Percentiles rank a stretch among this genome's conserved stretches.
Evolutionary conservation across 139 green algal species (phyloP).

Genomic region (Protoeuglena noctilucae): DNA sequence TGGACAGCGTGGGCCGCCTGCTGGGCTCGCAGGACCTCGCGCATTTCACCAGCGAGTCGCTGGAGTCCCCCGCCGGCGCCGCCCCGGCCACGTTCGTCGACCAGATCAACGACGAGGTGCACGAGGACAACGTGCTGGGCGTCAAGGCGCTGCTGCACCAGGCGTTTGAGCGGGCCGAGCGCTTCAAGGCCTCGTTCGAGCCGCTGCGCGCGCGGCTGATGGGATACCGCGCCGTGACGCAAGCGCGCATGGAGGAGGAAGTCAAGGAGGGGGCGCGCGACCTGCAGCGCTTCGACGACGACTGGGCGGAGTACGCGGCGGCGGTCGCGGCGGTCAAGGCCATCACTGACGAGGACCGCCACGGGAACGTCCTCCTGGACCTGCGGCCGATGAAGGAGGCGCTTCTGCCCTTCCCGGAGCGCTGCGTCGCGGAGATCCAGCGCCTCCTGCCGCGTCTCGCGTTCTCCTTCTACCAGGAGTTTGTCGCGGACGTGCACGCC

Average conservation of each 20-base stretch:
- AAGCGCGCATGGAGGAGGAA: background rate
- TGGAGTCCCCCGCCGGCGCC: background rate
- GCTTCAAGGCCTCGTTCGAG: background rate
- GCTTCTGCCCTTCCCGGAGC: slow-evolving; percentile 24
- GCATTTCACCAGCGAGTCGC: slow-evolving; percentile 1
- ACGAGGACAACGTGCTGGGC: slow-evolving; percentile 4
- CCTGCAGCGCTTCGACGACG: slow-evolving; percentile 3
- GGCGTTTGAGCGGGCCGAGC: slow-evolving; percentile 11
- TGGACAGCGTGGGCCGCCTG: slow-evolving; percentile 5
- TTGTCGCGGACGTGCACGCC: slow-evolving; percentile 38
- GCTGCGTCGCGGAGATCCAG: slow-evolving; percentile 23
- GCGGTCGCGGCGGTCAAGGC: slow-evolving; percentile 15
- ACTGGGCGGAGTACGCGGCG: slow-evolving; percentile 12
- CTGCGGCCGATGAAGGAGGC: slow-evolving; percentile 19
- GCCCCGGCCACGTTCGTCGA: background rate
- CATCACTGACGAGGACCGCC: slow-evolving; percentile 9
- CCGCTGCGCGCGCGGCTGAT: background rate
- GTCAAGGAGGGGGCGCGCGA: background rate
- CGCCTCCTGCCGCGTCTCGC: slow-evolving; percentile 27
- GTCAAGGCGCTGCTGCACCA: slow-evolving; percentile 3
- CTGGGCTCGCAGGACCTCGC: slow-evolving; percentile 4
- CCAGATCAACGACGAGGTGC: slow-evolving; percentile 2
- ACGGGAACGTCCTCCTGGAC: slow-evolving; percentile 25
- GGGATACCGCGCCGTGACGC: background rate
- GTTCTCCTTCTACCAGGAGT: slow-evolving; percentile 34